A percentile compares a stretch with the other conserved stretches of the same genome.
These are phyloP conservation scores for Peribolospora kevripleyi DNA, from an alignment of 768 basidiomycete species.

Conservation along the genomic window DNA sequence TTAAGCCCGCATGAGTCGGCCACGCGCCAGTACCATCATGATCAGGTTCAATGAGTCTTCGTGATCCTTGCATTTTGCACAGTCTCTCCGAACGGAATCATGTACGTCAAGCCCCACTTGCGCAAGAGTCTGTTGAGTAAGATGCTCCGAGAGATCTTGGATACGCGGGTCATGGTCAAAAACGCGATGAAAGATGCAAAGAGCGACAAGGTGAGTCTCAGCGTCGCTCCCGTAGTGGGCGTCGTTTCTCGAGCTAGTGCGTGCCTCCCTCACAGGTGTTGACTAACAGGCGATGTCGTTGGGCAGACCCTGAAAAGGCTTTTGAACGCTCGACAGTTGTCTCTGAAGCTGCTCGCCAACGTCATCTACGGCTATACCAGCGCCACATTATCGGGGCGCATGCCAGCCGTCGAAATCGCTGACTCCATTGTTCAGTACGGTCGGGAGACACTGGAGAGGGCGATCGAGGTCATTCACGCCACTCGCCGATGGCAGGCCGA, in stretches of 20 bases:
- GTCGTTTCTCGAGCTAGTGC: conserved; percentile 1
- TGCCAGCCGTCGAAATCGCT: conserved; percentile 96
- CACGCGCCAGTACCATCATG: neutral
- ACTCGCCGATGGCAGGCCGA: conserved; percentile 67
- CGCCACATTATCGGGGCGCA: conserved; percentile 80
- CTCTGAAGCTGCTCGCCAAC: conserved; percentile 79
- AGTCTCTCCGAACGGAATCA: conserved; percentile 90
- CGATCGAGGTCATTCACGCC: conserved; percentile 50
- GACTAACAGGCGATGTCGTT: neutral
- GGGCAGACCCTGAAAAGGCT: conserved; percentile 43
- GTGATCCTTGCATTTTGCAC: neutral
- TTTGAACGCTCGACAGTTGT: conserved; percentile 72
- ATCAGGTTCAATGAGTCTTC: no score
- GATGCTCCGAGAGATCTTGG: conserved; percentile 77
- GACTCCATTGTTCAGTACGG: conserved; percentile 96
- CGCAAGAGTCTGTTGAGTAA: conserved; percentile 64
- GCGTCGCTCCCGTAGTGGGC: neutral
- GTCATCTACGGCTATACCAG: conserved; percentile 81
- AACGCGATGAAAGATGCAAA: conserved; percentile 70
- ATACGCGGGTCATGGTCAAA: conserved; percentile 95
- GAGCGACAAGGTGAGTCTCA: conserved; percentile 38
- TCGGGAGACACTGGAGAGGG: conserved; percentile 83
- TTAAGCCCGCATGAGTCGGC: neutral
- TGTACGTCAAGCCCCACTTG: conserved; percentile 68
- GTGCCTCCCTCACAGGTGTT: neutral